Conservation (phyloP, 2,329 filamentous ascomycete genomes). For the Corynespora cassiicola region DNA sequence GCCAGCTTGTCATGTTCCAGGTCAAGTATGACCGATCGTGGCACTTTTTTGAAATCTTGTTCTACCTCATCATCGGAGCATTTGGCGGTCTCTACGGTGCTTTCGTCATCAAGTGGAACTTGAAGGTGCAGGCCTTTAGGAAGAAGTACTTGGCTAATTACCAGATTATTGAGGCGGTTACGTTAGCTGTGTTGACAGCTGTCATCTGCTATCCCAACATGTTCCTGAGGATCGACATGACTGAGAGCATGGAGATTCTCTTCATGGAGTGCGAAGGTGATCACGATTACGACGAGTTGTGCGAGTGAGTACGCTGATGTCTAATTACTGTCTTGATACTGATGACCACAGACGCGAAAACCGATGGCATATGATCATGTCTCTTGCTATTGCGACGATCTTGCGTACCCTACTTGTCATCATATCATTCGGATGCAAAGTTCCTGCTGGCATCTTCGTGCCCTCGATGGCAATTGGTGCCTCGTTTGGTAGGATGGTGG, state of each 20-base stretch:
- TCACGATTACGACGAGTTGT: conserved; percentile 88
- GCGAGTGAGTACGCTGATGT: conserved; percentile 64
- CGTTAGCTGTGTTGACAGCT: conserved; percentile 83
- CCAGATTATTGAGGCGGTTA: conserved; percentile 83
- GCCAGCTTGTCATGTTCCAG: conserved; percentile 99
- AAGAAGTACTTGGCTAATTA: conserved; percentile 90
- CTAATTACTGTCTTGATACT: conserved; percentile 15
- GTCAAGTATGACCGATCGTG: conserved; percentile 94
- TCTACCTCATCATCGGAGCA: conserved; percentile 88
- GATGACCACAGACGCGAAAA: conserved; percentile 59
- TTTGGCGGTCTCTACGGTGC: conserved; percentile 96
- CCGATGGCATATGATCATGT: conserved; percentile 78
- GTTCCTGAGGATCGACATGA: conserved; percentile 97
- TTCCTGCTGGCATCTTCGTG: conserved; percentile 96
- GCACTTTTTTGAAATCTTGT: conserved; percentile 96
- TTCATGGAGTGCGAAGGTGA: conserved; percentile 91
- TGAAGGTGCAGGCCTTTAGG: conserved; percentile 87
- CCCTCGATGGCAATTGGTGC: conserved; percentile 98
- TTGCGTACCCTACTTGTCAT: conserved; percentile 86
- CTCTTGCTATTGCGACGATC: conserved; percentile 78
- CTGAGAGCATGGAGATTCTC: conserved; percentile 97
- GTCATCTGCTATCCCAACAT: conserved; percentile 97
- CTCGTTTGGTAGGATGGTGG: conserved; percentile 91
- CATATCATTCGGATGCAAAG: conserved; percentile 96
- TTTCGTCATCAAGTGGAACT: conserved; percentile 97